Percentiles rank a stretch among this genome's conserved stretches.
These are phyloP conservation scores for Strobilomyces dryophilus DNA, from an alignment of 768 basidiomycete species.

Conservation along the genomic window DNA sequence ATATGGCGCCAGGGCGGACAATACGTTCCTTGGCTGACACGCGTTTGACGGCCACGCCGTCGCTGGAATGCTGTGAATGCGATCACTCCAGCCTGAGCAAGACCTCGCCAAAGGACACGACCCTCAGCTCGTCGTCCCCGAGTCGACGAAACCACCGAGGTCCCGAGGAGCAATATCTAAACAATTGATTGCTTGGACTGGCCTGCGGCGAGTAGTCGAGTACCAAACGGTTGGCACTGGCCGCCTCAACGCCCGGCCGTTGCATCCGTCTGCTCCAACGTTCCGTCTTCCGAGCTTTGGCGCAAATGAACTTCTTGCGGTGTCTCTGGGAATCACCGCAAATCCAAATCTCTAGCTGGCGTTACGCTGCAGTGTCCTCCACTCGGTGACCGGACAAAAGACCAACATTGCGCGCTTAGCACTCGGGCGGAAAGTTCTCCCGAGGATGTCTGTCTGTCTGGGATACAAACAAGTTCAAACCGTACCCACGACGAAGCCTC, in stretches of 20 bases:
- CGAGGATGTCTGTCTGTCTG: background rate
- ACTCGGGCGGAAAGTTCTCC: background rate
- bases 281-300: constrained; percentile 1
- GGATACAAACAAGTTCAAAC: constrained; percentile 7
- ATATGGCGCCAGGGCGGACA: constrained; percentile 9
- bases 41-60: background rate
- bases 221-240: background rate
- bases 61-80: no score
- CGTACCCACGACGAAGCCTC: background rate
- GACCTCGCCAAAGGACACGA: background rate
- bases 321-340: background rate
- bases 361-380: background rate
- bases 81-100: background rate
- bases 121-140: background rate
- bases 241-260: background rate
- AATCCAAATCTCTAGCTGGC: background rate
- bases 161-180: constrained; percentile 5
- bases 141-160: constrained; percentile 10
- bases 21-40: background rate
- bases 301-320: background rate
- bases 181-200: background rate
- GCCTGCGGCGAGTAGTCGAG: background rate
- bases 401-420: background rate
- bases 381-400: background rate
- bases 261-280: background rate